Percentiles rank a stretch among this genome's conserved stretches.
phyloP scores from a whole-genome alignment of 2,329 filamentous ascomycete species.

The Pseudofabraea citricarpa region DNA sequence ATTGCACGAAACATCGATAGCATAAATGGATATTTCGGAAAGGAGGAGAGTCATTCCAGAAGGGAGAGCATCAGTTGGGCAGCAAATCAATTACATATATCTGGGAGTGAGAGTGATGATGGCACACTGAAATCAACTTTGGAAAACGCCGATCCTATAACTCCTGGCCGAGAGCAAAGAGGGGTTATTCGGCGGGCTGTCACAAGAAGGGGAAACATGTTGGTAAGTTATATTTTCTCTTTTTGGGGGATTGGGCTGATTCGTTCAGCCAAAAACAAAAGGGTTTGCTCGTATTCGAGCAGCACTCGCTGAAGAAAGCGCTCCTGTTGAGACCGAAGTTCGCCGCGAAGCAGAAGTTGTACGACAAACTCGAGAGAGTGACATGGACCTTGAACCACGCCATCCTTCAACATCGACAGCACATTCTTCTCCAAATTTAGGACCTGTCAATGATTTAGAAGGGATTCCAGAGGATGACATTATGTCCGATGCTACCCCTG shows the following conservation, averaged over 20 bases:
- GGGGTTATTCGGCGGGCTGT: constrained; percentile 80
- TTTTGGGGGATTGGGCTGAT: constrained; percentile 22
- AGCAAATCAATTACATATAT: constrained; percentile 81
- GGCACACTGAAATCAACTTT: constrained; percentile 43
- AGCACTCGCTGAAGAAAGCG: constrained; percentile 79
- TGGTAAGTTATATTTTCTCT: constrained; percentile 52
- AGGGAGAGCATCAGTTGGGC: constrained; percentile 88
- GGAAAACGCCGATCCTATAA: constrained; percentile 33
- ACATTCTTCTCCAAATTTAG: constrained; percentile 63
- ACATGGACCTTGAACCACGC: constrained; percentile 55
- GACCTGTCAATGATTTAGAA: constrained; percentile 61
- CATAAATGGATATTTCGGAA: constrained; percentile 45
- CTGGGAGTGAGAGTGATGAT: constrained; percentile 76
- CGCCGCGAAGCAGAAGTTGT: constrained; percentile 93
- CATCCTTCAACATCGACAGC: constrained; percentile 46
- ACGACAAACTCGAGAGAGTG: constrained; percentile 87
- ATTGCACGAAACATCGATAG: constrained; percentile 32
- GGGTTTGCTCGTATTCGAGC: constrained; percentile 91
- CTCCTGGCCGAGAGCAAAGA: constrained; percentile 51
- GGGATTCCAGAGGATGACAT: constrained; percentile 67
- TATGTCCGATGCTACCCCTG: constrained; percentile 48
- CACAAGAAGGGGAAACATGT: constrained; percentile 79
- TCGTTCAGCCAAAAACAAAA: constrained; percentile 80
- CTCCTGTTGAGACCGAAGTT: constrained; percentile 83
- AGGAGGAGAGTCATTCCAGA: constrained; percentile 50